phyloP scores from a whole-genome alignment of 2,329 filamentous ascomycete species.

The Fusarium chaquense region DNA sequence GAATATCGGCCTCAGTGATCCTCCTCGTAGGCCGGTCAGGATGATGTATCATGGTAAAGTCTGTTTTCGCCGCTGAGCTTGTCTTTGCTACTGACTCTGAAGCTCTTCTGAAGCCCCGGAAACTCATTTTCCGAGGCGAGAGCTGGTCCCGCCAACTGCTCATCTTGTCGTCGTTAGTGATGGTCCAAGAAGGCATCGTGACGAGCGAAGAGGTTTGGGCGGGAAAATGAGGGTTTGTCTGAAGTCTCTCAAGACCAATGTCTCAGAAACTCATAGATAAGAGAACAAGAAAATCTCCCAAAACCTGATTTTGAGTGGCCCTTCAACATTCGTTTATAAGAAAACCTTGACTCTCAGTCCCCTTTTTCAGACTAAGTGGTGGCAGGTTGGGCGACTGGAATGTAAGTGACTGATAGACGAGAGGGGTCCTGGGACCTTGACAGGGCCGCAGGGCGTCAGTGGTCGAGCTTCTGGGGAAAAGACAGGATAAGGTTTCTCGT shows the following conservation, averaged over 20 bases:
- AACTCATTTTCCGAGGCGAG: slow-evolving; percentile 32
- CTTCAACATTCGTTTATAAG: slow-evolving; percentile 28
- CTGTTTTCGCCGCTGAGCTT: slow-evolving; percentile 7
- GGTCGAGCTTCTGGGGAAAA: slow-evolving; percentile 7
- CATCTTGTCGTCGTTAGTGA: slow-evolving; percentile 37
- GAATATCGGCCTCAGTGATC: slow-evolving; percentile 40
- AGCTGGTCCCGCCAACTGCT: slow-evolving; percentile 43
- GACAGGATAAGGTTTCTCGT: slow-evolving; percentile 34
- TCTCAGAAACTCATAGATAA: slow-evolving; percentile 26
- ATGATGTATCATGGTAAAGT: slow-evolving; percentile 42
- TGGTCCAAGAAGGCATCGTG: slow-evolving; percentile 35
- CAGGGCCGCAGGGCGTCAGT: slow-evolving; percentile 11
- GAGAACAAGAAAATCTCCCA: slow-evolving; percentile 1
- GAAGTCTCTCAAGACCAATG: slow-evolving; percentile 13
- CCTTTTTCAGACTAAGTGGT: slow-evolving; percentile 23
- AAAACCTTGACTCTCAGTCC: slow-evolving; percentile 3
- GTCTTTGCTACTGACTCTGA: slow-evolving; percentile 34
- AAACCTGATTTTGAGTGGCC: slow-evolving; percentile 16
- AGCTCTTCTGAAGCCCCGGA: slow-evolving; percentile 39
- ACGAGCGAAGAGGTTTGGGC: slow-evolving; percentile 17
- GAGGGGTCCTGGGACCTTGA: slow-evolving; percentile 17
- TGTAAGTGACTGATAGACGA: slow-evolving; percentile 37
- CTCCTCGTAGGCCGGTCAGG: slow-evolving; percentile 41
- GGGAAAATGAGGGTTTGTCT: background rate
- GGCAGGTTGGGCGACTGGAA: slow-evolving; percentile 33